Conservation (phyloP, 345 rosid species). For the Microcos paniculata region DNA sequence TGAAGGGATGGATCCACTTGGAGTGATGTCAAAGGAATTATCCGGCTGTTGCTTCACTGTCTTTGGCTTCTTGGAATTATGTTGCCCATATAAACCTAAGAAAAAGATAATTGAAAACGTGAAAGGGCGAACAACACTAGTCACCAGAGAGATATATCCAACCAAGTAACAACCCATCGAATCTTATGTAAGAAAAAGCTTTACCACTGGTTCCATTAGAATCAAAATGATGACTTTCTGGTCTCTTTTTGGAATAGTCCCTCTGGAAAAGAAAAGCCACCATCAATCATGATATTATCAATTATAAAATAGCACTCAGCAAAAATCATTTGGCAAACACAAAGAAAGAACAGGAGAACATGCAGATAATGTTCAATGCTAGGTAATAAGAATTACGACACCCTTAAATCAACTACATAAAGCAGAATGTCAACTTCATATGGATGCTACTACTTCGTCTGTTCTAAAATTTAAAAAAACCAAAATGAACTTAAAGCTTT, state of each 20-base stretch:
- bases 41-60: slow-evolving; percentile 60
- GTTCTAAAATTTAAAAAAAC: background rate
- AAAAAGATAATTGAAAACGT: slow-evolving; percentile 24
- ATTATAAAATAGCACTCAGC: background rate
- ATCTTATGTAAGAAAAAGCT: slow-evolving; percentile 18
- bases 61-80: slow-evolving; percentile 73
- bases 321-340: background rate
- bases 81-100: slow-evolving; percentile 74
- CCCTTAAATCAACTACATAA: background rate
- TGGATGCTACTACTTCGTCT: background rate
- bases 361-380: slow-evolving; percentile 7
- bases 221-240: slow-evolving; percentile 68
- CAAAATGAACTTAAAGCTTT: background rate
- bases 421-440: background rate
- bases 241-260: slow-evolving; percentile 74
- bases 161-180: slow-evolving; percentile 16
- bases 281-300: slow-evolving; percentile 3
- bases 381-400: background rate
- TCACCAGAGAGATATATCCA: slow-evolving; percentile 1
- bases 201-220: slow-evolving; percentile 72
- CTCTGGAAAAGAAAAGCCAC: slow-evolving; percentile 45
- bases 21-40: slow-evolving; percentile 55
- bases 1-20: slow-evolving; percentile 71
- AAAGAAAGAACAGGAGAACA: background rate
- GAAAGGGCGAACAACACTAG: slow-evolving; percentile 19